Evolutionary conservation across 768 basidiomycete species (phyloP).

Genomic region (Lactarius psammicola): DNA sequence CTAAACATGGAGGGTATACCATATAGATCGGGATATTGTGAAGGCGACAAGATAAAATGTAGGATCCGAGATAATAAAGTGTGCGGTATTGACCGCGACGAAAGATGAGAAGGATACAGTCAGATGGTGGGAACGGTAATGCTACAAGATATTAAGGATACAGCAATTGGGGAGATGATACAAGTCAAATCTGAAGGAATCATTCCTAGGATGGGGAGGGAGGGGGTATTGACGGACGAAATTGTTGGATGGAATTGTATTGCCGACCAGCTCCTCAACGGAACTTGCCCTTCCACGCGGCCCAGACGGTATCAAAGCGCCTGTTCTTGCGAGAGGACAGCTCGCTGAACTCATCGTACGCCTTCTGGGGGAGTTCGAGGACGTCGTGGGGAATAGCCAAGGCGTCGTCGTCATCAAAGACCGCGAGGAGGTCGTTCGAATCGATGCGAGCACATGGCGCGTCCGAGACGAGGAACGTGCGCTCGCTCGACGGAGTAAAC

Average conservation of each 20-base stretch:
- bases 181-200: not conserved
- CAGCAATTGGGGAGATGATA: slow-evolving; percentile 1
- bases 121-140: not conserved
- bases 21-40: not conserved
- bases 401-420: slow-evolving; percentile 49
- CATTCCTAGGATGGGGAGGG: too few species aligned
- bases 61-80: not conserved
- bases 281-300: slow-evolving; percentile 41
- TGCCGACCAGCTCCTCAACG: slow-evolving; percentile 10
- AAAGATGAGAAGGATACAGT: slow-evolving; percentile 9
- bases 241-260: not conserved
- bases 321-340: slow-evolving; percentile 52
- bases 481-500: slow-evolving; percentile 61
- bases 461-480: slow-evolving; percentile 60
- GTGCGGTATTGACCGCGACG: not conserved
- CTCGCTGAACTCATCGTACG: slow-evolving; percentile 57
- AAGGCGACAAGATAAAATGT: not conserved
- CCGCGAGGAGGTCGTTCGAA: slow-evolving; percentile 54
- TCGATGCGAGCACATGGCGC: slow-evolving; percentile 64
- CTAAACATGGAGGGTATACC: slow-evolving; percentile 13
- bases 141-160: slow-evolving; percentile 23
- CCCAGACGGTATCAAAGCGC: slow-evolving; percentile 60
- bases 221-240: not conserved
- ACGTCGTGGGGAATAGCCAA: slow-evolving; percentile 43
- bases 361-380: slow-evolving; percentile 61